phyloP scores from a whole-genome alignment of 495 filamentous ascomycete genomes.

The Neurospora sp. region DNA sequence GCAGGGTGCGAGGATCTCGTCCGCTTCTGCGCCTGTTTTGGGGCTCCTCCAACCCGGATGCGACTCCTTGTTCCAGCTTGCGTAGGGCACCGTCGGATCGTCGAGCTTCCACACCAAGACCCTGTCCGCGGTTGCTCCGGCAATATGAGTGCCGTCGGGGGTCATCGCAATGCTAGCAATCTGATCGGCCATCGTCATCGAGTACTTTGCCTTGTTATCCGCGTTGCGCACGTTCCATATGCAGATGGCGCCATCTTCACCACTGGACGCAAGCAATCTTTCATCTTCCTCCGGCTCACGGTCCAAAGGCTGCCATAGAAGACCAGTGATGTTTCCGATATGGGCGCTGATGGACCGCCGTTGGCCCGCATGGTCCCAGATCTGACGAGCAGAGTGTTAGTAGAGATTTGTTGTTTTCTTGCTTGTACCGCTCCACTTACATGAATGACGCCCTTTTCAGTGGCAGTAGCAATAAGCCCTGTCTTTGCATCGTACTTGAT shows the following conservation, averaged over 20 bases:
- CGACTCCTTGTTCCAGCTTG: conserved; percentile 45
- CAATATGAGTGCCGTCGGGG: conserved; percentile 60
- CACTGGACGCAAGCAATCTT: conserved; percentile 40
- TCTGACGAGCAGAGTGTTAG: conserved; percentile 19
- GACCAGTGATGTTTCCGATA: conserved; percentile 34
- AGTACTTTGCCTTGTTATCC: conserved; percentile 45
- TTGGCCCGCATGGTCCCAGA: conserved; percentile 39
- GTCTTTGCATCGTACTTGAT: conserved; percentile 39
- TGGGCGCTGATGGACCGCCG: conserved; percentile 39
- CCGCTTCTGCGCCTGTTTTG: conserved; percentile 30
- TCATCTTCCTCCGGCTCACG: conserved; percentile 27
- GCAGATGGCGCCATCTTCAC: conserved; percentile 54
- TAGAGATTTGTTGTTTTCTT: background rate
- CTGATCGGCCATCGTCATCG: conserved; percentile 42
- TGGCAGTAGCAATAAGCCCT: conserved; percentile 37
- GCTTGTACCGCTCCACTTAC: conserved; percentile 21
- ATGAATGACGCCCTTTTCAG: conserved; percentile 41
- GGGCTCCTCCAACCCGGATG: conserved; percentile 43
- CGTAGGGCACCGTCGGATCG: conserved; percentile 52
- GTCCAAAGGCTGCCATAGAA: conserved; percentile 43
- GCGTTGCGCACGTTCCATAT: conserved; percentile 55
- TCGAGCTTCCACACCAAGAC: conserved; percentile 66
- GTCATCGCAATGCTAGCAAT: conserved; percentile 55
- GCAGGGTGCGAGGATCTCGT: conserved; percentile 42
- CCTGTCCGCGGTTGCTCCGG: conserved; percentile 53